Evolutionary conservation across 371 early-diverging fungal genomes (phyloP).

Genomic region (Mortierella sp.): DNA sequence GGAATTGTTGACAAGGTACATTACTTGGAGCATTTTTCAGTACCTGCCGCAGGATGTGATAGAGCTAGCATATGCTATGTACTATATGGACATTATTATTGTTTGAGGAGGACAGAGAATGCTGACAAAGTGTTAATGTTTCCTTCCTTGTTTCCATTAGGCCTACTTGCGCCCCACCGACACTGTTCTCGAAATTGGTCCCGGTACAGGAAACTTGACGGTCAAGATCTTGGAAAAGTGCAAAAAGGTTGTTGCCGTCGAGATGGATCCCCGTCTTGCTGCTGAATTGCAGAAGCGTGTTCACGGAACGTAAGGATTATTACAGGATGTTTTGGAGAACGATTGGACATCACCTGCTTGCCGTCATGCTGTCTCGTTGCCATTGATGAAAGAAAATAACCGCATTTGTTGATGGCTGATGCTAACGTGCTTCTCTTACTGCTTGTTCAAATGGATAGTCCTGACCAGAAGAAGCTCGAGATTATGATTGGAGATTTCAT

Average conservation of each 20-base stretch:
- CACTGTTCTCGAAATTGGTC: conserved; percentile 98
- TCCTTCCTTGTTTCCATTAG: conserved; percentile 53
- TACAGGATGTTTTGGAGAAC: background rate
- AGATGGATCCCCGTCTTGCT: conserved; percentile 98
- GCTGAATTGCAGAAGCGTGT: conserved; percentile 99
- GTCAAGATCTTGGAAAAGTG: conserved; percentile 95
- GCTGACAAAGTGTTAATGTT: background rate
- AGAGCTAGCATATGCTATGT: too few relatives aligned
- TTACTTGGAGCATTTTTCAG: background rate
- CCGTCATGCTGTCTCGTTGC: background rate
- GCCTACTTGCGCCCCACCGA: conserved; percentile 95
- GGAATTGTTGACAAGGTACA: conserved; percentile 97
- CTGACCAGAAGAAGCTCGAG: conserved; percentile 90
- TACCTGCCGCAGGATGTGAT: too few relatives aligned
- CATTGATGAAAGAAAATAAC: background rate
- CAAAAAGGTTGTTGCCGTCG: conserved; percentile 97
- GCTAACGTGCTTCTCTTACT: background rate
- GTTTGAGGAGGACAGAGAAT: too few relatives aligned
- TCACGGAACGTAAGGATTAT: conserved; percentile 84
- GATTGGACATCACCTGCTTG: background rate
- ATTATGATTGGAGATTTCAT: conserved; percentile 98
- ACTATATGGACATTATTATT: too few relatives aligned
- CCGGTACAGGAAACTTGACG: conserved; percentile 99
- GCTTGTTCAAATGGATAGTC: conserved; percentile 57
- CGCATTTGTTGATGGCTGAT: background rate